Percentiles rank a stretch among this genome's conserved stretches.
Evolutionary conservation across 2,329 filamentous ascomycete species (phyloP).

Genomic region (Aspergillus calidoustus): DNA sequence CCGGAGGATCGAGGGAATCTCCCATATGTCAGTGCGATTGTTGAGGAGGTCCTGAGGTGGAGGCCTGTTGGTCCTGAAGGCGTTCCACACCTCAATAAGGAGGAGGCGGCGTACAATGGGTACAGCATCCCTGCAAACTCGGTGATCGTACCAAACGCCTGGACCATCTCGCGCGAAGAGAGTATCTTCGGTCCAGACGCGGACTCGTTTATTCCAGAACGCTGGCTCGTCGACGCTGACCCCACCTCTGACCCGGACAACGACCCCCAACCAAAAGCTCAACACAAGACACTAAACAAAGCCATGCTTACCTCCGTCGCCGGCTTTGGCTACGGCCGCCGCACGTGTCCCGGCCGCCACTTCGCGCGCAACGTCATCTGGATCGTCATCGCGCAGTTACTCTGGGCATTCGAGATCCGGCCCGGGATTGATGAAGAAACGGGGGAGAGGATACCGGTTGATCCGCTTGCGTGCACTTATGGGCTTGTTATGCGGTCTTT

Average conservation of each 20-base stretch:
- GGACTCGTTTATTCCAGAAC: not conserved
- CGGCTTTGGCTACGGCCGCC: not conserved
- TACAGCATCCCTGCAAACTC: not conserved
- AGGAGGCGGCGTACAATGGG: not conserved
- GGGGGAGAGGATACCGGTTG: not conserved
- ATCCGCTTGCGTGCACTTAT: not conserved
- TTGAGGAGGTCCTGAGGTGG: not conserved
- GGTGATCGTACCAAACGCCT: not conserved
- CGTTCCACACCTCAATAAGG: not conserved
- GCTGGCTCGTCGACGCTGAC: not conserved
- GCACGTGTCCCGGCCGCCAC: slow-evolving; percentile 35
- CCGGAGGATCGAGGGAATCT: not conserved
- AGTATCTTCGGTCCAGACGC: not conserved
- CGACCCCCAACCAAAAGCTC: not conserved
- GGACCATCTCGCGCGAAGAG: not conserved
- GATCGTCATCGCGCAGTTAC: slow-evolving; percentile 32
- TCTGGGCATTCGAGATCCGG: slow-evolving; percentile 39
- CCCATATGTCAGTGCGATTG: not conserved
- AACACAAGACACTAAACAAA: not conserved
- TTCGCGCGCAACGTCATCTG: slow-evolving; percentile 38
- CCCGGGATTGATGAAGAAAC: not conserved
- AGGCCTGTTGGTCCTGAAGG: not conserved
- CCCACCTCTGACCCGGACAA: too few relatives aligned
- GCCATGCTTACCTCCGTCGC: not conserved
- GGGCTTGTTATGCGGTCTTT: not conserved